phyloP scores from a whole-genome alignment of 2,329 filamentous ascomycete genomes.

The Aureobasidium sp. region DNA sequence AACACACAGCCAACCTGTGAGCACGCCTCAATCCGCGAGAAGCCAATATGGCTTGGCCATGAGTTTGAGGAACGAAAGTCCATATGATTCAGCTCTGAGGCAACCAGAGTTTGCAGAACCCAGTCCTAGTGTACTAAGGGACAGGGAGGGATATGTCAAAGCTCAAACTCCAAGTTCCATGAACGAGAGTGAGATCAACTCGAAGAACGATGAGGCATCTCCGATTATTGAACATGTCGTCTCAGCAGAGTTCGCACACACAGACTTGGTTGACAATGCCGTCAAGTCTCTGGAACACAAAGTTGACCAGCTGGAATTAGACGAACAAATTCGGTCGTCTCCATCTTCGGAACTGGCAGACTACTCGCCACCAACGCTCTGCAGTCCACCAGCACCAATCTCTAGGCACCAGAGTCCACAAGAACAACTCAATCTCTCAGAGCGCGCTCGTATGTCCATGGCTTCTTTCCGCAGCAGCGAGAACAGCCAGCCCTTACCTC shows the following conservation, averaged over 20 bases:
- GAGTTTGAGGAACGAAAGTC: not conserved
- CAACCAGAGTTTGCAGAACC: not conserved
- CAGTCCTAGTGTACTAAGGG: not conserved
- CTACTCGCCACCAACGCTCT: not conserved
- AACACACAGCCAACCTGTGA: not conserved
- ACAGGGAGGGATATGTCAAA: not conserved
- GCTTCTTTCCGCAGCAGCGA: slow-evolving; percentile 22
- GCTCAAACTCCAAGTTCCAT: not conserved
- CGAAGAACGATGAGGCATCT: not conserved
- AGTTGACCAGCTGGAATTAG: not conserved
- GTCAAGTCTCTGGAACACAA: not conserved
- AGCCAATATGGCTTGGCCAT: not conserved
- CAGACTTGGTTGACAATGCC: not conserved
- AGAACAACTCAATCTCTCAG: slow-evolving; percentile 34
- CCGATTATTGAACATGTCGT: not conserved
- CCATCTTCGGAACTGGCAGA: not conserved
- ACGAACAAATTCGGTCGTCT: not conserved
- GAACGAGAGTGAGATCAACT: not conserved
- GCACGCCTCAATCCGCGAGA: not conserved
- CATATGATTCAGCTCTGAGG: not conserved
- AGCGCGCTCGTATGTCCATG: slow-evolving; percentile 42
- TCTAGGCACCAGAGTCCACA: slow-evolving; percentile 19
- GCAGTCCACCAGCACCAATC: not conserved
- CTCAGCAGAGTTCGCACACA: not conserved
- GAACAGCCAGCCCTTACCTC: slow-evolving; percentile 19